Conservation (phyloP, 176 grass and related monocot species). For the Leersia perrieri region DNA sequence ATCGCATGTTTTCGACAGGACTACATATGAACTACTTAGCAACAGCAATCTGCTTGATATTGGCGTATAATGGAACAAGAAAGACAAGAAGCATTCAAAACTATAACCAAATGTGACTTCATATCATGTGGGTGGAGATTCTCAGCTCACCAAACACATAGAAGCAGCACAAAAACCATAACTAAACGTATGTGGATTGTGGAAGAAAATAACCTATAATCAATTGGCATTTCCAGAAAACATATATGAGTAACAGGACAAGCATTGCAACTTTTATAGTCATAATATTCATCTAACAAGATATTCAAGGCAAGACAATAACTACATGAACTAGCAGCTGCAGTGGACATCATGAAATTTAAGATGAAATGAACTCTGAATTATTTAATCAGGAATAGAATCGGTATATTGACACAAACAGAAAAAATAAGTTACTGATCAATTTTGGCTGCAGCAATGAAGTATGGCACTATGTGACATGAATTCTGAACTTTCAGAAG, state of each 20-base stretch:
- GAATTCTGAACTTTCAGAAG: not conserved
- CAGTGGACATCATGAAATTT: not conserved
- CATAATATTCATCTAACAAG: not conserved
- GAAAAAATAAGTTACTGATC: not conserved
- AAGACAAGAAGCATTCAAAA: constrained; percentile 12
- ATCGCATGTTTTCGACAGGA: too few relatives aligned
- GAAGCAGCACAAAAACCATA: constrained; percentile 14
- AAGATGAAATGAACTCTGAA: not conserved
- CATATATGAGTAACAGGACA: not conserved
- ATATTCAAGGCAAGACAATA: not conserved
- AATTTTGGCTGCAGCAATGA: not conserved
- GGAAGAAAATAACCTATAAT: too few relatives aligned
- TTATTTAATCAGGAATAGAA: not conserved
- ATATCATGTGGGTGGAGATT: not conserved
- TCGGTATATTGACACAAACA: not conserved
- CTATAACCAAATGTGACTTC: constrained; percentile 3
- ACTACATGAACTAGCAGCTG: not conserved
- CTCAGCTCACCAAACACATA: constrained; percentile 5
- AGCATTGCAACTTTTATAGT: not conserved
- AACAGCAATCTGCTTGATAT: not conserved
- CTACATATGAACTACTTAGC: not conserved
- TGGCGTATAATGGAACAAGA: constrained; percentile 6
- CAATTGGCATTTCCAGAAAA: too few relatives aligned
- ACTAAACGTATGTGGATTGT: not conserved
- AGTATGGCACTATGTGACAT: not conserved